Evolutionary conservation across 2,329 filamentous ascomycete species (phyloP).

Genomic region (Talaromyces sp.): DNA sequence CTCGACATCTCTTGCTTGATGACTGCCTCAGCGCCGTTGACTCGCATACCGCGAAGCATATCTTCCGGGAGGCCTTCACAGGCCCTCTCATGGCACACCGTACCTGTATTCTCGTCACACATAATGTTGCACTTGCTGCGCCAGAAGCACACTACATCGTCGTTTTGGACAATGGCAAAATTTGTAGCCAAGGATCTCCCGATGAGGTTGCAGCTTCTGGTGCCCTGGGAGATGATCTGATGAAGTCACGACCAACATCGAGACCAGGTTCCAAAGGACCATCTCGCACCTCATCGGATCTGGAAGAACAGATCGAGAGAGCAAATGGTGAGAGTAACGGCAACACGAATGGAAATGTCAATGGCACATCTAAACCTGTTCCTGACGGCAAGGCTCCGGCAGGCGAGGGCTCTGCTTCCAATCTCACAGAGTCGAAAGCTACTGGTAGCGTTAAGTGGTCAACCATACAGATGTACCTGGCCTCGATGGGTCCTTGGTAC

Average conservation of each 20-base stretch:
- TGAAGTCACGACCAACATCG: conserved; percentile 70
- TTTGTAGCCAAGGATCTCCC: conserved; percentile 72
- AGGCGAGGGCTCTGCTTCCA: conserved; percentile 41
- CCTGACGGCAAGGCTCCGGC: conserved; percentile 39
- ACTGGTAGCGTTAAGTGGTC: conserved; percentile 82
- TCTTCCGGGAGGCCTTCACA: conserved; percentile 87
- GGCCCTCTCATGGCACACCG: conserved; percentile 83
- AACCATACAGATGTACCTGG: conserved; percentile 81
- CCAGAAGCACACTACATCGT: conserved; percentile 78
- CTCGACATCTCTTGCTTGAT: conserved; percentile 83
- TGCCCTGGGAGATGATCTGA: conserved; percentile 79
- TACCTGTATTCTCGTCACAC: conserved; percentile 92
- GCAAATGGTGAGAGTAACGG: conserved; percentile 47
- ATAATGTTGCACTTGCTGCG: conserved; percentile 86
- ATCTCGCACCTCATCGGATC: conserved; percentile 73
- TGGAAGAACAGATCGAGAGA: conserved; percentile 59
- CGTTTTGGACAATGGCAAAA: conserved; percentile 79
- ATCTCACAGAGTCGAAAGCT: conserved; percentile 70
- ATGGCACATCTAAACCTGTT: conserved; percentile 35
- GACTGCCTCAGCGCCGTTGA: conserved; percentile 96
- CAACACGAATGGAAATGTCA: conserved; percentile 51
- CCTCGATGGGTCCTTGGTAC: conserved; percentile 92
- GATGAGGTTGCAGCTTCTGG: conserved; percentile 80
- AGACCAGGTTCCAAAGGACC: conserved; percentile 67
- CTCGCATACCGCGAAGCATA: conserved; percentile 96